Percentiles rank a stretch among this genome's conserved stretches.
phyloP scores from a whole-genome alignment of 345 rosid species.

The Trapa bicornis region DNA sequence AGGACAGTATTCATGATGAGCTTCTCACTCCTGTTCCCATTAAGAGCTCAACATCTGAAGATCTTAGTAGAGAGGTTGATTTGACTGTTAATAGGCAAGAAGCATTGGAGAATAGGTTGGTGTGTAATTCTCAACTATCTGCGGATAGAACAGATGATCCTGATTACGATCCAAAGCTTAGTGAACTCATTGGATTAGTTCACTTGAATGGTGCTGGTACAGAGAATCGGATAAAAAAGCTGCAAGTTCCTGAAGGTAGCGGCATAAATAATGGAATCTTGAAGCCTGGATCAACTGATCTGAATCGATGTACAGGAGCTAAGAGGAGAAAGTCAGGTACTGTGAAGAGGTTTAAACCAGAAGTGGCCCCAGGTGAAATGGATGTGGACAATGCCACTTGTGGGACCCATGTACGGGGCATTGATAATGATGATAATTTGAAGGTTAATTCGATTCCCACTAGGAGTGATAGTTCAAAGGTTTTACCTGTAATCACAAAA shows the following conservation, averaged over 20 bases:
- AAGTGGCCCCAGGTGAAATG: constrained; percentile 23
- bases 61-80: constrained; percentile 23
- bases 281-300: constrained; percentile 32
- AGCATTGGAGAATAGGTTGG: constrained; percentile 27
- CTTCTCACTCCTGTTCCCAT: constrained; percentile 26
- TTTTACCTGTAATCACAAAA: constrained; percentile 33
- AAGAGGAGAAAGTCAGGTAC: constrained; percentile 85
- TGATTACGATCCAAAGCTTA: constrained; percentile 81
- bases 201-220: constrained; percentile 27
- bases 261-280: constrained; percentile 35
- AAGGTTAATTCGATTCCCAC: constrained; percentile 25
- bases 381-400: constrained; percentile 23
- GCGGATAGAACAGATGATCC: constrained; percentile 30
- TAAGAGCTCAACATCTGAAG: constrained; percentile 22
- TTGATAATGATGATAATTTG: constrained; percentile 26
- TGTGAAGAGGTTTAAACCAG: constrained; percentile 89
- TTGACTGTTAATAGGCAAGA: constrained; percentile 19
- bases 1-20: constrained; percentile 24
- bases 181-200: constrained; percentile 55
- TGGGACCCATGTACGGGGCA: constrained; percentile 25
- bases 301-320: constrained; percentile 58
- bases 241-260: constrained; percentile 32
- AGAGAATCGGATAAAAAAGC: constrained; percentile 30
- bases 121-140: constrained; percentile 21
- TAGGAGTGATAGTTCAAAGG: constrained; percentile 28